Base-by-base conservation (phyloP, 2,329 filamentous ascomycete species). In the Botryotinia narcissicola region DNA sequence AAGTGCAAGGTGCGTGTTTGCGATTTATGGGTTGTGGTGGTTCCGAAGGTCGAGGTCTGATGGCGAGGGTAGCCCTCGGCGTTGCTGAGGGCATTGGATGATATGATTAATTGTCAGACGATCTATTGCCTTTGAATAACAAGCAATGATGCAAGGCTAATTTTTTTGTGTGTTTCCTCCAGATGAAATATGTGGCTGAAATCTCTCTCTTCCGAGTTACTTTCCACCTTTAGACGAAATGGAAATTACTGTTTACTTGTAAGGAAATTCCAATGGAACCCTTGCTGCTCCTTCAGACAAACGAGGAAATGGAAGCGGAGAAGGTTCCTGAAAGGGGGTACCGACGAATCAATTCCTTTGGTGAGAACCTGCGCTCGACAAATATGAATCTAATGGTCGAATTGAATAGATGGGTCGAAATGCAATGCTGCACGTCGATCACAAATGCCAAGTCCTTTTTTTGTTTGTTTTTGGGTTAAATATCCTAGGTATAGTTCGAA, bases 61-160 rank as follows among this genome's bases (percentile, higher is more conserved):
- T 78, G 70, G 77, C 48, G 67, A 80, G 75, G 46, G 76, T 75
- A 76, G 78, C 74, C 76, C 75, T 73, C 54, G 76, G 71, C 54
- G 78, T 77, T 74, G 78, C 78, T 73, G 79, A 79, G 73, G 79
- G 78, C 79, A 80, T 80, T 74, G 77, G 18, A 32, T 25, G 46
- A 57, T 46, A 18, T 51, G 60, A 20, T 40, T 25, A 59, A 57
- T 44, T 35, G 54, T 67, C 29, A 57, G 48, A 57, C 29, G 37
- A 57, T 46, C 40, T 25, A 35, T 14, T 48, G 54, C 37, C 22
- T 37, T 29, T 46, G 16, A 40, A 46, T 57, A 9, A 32, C 46
- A 54, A 64, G 46, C 46, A 54, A 64, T 25, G 35, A 42, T 51
- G 37, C 37, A 54, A 40, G 46, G 35, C 61, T 46, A 29, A 25